Base-by-base conservation (phyloP, 805 yeast genomes). In the Candida peoriensis region DNA sequence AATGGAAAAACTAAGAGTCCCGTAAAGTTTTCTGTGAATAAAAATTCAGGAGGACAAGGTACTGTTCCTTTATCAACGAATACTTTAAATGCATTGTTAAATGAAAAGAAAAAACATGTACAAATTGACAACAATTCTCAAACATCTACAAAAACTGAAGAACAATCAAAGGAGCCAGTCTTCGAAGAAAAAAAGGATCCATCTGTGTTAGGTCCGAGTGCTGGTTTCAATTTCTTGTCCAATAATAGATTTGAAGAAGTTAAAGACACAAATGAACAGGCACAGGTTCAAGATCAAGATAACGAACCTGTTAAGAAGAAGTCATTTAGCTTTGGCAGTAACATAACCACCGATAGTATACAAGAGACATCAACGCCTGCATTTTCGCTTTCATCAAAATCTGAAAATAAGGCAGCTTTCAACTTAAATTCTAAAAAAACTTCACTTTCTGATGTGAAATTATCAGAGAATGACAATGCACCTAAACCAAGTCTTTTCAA, bases 211-310 rank as follows among this genome's bases (percentile, higher is more conserved):
- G 57, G 54, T 3, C 58, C 58, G 38, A 53, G 58, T 43, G 48
- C 58, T 6, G 58, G 58, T 3, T 53, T 53, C 44, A 52, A 46
- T 30, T 53, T 53, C 43, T 16, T 52, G 25, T 38, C 36, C 5
- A 40, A 34, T 17, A 35, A 25, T 4, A 35, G 34, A n/a, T 25
- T 32, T 28, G 33, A 41, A 12, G 42, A 29, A 17, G 6, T 21
- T 3, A 13, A 21, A 9, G 33, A 18, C 2, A 18, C 27, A 7
- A 27, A 22, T 4, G 22, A 26, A 13, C n/a, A 15, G n/a, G n/a
- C n/a, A n/a, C n/a, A n/a, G n/a, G n/a, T 19, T 23, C 14, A 18
- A 20, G 32, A 15, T 20, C n/a, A n/a, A 9, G 28, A 19, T 17
- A 15, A 16, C 5, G 28, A 28, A 26, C 24, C 22, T 8, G 8